These are phyloP conservation scores for Dictyostelium brefeldianum DNA, from an alignment of 78 protist genomes.

Conservation along the genomic window DNA sequence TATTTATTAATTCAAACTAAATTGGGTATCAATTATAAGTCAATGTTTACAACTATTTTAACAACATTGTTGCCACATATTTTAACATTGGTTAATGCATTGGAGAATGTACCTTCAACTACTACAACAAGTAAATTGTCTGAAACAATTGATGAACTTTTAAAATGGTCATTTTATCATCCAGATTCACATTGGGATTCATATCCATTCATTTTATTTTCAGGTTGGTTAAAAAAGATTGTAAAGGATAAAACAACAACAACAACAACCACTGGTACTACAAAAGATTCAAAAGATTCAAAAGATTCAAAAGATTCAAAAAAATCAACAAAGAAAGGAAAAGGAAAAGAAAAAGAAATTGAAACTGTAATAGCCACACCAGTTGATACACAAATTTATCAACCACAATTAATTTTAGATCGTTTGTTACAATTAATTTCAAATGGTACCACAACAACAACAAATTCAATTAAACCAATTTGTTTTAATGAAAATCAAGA, in stretches of 20 bases:
- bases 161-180: slow-evolving; percentile 49
- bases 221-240: slow-evolving; percentile 39
- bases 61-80: slow-evolving; percentile 26
- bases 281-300: not conserved
- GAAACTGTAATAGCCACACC: not conserved
- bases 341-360: slow-evolving; percentile 23
- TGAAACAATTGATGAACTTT: not conserved
- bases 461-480: not conserved
- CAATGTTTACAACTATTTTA: slow-evolving; percentile 1
- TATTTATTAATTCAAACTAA: slow-evolving; percentile 22
- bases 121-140: not conserved
- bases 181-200: slow-evolving; percentile 76
- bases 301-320: not conserved
- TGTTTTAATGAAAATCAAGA: not conserved
- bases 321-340: not conserved
- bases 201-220: slow-evolving; percentile 10
- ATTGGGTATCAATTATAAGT: slow-evolving; percentile 25
- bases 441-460: not conserved
- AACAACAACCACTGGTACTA: not conserved
- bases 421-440: not conserved
- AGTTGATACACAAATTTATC: not conserved
- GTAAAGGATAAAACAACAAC: not conserved
- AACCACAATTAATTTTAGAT: slow-evolving; percentile 38
- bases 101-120: not conserved
- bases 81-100: not conserved